A percentile compares a stretch with the other conserved stretches of the same genome.
Conservation (phyloP, 345 rosid genomes). For the Ceriops zippeliana region DNA sequence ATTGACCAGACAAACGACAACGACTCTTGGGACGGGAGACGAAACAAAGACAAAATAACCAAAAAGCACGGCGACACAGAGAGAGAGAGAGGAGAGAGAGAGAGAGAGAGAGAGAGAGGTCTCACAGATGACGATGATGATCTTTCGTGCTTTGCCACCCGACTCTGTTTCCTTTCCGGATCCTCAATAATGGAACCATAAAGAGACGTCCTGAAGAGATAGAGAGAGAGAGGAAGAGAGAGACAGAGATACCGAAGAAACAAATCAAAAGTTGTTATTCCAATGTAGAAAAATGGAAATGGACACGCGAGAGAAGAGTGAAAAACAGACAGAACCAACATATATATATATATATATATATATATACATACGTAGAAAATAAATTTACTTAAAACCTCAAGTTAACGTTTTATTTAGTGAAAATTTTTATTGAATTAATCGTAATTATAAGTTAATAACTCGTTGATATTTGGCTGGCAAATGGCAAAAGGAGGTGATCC, state of each 20-base stretch:
- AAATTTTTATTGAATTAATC: too few species aligned
- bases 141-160: background rate
- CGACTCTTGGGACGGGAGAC: background rate
- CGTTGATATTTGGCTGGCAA: slow-evolving; percentile 52
- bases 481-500: slow-evolving; percentile 75
- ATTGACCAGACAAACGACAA: background rate
- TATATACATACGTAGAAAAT: too few species aligned
- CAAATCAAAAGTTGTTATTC: slow-evolving; percentile 19
- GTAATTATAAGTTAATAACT: slow-evolving; percentile 9
- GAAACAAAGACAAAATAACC: background rate
- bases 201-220: background rate
- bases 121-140: slow-evolving; percentile 24
- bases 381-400: too few species aligned
- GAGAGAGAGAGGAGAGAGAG: slow-evolving; percentile 1
- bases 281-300: slow-evolving; percentile 18
- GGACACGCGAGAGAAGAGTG: slow-evolving; percentile 5
- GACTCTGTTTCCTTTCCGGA: slow-evolving; percentile 10
- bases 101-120: slow-evolving; percentile 5
- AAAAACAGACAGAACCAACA: background rate
- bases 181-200: slow-evolving; percentile 21
- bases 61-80: background rate
- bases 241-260: slow-evolving; percentile 1
- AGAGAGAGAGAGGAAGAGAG: background rate
- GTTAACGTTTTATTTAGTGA: too few species aligned
- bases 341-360: too few species aligned